These are phyloP conservation scores for Breynia disticha DNA, from an alignment of 441 rosid species.

Conservation along the genomic window DNA sequence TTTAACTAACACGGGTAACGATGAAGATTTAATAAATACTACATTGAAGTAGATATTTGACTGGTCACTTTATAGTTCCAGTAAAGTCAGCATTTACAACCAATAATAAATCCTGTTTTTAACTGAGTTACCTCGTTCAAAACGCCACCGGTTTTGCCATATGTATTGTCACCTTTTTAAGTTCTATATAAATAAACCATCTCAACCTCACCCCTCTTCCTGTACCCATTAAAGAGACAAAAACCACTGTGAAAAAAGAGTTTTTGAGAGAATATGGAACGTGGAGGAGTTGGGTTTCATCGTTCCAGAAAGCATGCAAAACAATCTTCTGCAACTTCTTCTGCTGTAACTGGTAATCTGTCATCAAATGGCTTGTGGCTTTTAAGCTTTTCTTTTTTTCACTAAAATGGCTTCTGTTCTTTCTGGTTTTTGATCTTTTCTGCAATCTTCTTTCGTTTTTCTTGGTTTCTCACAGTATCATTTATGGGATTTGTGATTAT, in stretches of 20 bases:
- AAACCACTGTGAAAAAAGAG: background rate
- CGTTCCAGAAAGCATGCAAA: constrained; percentile 17
- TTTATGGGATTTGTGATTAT: no score
- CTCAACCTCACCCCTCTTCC: background rate
- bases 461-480: no score
- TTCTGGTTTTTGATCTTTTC: no score
- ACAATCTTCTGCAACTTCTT: background rate
- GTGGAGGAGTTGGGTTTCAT: constrained; percentile 14
- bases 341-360: constrained; percentile 5
- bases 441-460: no score
- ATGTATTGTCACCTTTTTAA: background rate
- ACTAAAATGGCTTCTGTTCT: no score
- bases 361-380: background rate
- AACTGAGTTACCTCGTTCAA: constrained; percentile 12
- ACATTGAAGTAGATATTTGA: background rate
- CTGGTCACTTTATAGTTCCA: constrained; percentile 11
- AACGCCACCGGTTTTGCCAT: constrained; percentile 14
- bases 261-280: constrained; percentile 17
- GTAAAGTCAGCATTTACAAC: constrained; percentile 11
- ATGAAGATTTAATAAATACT: background rate
- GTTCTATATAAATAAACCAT: constrained; percentile 12
- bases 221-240: constrained; percentile 8
- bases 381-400: background rate
- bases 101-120: background rate
- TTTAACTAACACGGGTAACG: no score